Evolutionary conservation across 2,329 filamentous ascomycete species (phyloP).

Genomic region (Aspergillus fructus): DNA sequence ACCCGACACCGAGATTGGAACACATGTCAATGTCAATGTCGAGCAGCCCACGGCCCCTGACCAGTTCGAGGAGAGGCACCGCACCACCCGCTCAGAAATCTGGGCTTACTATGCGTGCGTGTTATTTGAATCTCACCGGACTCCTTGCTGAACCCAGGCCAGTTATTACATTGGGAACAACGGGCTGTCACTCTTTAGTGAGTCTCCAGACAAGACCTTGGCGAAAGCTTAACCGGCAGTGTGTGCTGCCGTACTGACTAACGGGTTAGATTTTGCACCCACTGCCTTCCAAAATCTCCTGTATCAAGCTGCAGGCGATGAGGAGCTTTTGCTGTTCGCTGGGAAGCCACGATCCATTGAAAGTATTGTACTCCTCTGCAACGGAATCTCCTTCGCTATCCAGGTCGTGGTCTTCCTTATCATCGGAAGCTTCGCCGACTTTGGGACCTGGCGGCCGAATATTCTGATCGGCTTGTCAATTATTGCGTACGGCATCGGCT

Average conservation of each 20-base stretch:
- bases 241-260: background rate
- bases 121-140: slow-evolving; percentile 2
- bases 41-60: slow-evolving; percentile 52
- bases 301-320: slow-evolving; percentile 58
- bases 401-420: slow-evolving; percentile 56
- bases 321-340: slow-evolving; percentile 54
- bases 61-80: slow-evolving; percentile 54
- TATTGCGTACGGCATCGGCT: slow-evolving; percentile 63
- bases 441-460: slow-evolving; percentile 63
- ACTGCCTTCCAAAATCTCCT: slow-evolving; percentile 66
- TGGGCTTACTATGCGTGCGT: slow-evolving; percentile 57
- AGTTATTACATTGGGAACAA: slow-evolving; percentile 68
- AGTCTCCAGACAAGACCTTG: slow-evolving; percentile 12
- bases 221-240: background rate
- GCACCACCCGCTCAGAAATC: slow-evolving; percentile 55
- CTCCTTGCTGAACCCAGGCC: slow-evolving; percentile 19
- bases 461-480: slow-evolving; percentile 62
- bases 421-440: slow-evolving; percentile 56
- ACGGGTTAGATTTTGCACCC: slow-evolving; percentile 54
- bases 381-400: slow-evolving; percentile 67
- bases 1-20: background rate
- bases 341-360: slow-evolving; percentile 61
- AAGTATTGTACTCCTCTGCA: slow-evolving; percentile 64
- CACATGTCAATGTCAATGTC: slow-evolving; percentile 3
- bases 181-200: slow-evolving; percentile 60